Evolutionary conservation across 169 alveolate genomes (phyloP).

Genomic region (Toxoplasma gondii): DNA sequence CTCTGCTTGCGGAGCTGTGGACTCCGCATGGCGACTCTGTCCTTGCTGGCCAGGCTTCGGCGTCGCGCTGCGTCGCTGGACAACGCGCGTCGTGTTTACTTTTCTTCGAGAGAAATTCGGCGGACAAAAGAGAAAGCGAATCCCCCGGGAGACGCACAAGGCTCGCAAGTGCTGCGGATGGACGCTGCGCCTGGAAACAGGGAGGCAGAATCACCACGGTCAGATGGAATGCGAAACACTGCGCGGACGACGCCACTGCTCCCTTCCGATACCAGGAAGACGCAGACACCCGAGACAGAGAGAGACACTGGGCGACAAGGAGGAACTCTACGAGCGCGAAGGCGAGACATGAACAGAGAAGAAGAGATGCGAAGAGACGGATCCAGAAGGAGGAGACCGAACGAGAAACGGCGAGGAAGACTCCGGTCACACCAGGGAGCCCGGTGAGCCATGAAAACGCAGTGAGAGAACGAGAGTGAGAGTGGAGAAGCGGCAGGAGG

Average conservation of each 20-base stretch:
- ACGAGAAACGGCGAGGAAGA: background rate
- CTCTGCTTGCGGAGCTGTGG: too few relatives aligned
- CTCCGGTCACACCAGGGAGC: background rate
- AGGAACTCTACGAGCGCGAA: too few relatives aligned
- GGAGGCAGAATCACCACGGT: background rate
- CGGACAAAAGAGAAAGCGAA: constrained; percentile 38
- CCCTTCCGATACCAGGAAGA: too few relatives aligned
- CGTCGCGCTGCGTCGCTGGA: background rate
- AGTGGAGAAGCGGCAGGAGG: background rate
- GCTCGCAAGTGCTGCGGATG: constrained; percentile 34
- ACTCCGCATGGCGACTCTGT: too few relatives aligned
- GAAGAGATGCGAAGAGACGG: background rate
- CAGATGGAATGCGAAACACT: background rate
- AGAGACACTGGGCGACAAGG: too few relatives aligned
- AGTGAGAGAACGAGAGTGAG: background rate
- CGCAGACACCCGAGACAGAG: too few relatives aligned
- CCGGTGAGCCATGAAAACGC: background rate
- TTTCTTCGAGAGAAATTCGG: constrained; percentile 12
- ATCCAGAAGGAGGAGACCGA: background rate
- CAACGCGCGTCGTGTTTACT: constrained; percentile 11
- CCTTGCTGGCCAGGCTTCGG: too few relatives aligned
- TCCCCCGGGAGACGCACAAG: constrained; percentile 3
- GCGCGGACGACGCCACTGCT: too few relatives aligned
- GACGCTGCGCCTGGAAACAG: constrained; percentile 15
- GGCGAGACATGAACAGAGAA: background rate